Conservation (phyloP, 306 rosid species). For the Inga oerstediana region DNA sequence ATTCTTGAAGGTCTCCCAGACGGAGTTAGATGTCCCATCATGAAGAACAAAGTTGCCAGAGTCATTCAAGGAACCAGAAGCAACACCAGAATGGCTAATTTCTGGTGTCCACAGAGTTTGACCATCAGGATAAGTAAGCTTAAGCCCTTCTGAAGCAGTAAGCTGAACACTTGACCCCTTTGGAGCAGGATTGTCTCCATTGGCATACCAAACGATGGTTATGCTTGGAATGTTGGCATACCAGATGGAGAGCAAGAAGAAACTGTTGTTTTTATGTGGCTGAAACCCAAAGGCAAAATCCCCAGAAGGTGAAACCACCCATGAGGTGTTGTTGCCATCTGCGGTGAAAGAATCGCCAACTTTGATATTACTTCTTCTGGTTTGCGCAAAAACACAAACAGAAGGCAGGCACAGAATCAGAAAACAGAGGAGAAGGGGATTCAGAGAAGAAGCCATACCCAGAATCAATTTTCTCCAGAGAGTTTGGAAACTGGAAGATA, state of each 20-base stretch:
- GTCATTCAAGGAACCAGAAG: slow-evolving; percentile 36
- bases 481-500: background rate
- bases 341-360: slow-evolving; percentile 45
- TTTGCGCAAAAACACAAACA: slow-evolving; percentile 38
- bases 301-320: slow-evolving; percentile 58
- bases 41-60: slow-evolving; percentile 55
- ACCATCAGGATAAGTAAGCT: slow-evolving; percentile 42
- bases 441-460: slow-evolving; percentile 1
- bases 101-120: slow-evolving; percentile 29
- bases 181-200: slow-evolving; percentile 36
- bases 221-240: slow-evolving; percentile 40
- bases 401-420: slow-evolving; percentile 8
- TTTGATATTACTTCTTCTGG: background rate
- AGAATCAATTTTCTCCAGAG: background rate
- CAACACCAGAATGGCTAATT: background rate
- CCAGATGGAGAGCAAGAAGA: slow-evolving; percentile 64
- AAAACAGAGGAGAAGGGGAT: background rate
- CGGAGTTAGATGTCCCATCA: background rate
- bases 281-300: slow-evolving; percentile 70
- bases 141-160: slow-evolving; percentile 33
- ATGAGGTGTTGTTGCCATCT: slow-evolving; percentile 28
- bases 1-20: slow-evolving; percentile 55
- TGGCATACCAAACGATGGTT: slow-evolving; percentile 60
- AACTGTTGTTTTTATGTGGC: background rate
- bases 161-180: slow-evolving; percentile 49